Conservation (phyloP, 257 asterid genomes). For the Solanum bulbocastanum region DNA sequence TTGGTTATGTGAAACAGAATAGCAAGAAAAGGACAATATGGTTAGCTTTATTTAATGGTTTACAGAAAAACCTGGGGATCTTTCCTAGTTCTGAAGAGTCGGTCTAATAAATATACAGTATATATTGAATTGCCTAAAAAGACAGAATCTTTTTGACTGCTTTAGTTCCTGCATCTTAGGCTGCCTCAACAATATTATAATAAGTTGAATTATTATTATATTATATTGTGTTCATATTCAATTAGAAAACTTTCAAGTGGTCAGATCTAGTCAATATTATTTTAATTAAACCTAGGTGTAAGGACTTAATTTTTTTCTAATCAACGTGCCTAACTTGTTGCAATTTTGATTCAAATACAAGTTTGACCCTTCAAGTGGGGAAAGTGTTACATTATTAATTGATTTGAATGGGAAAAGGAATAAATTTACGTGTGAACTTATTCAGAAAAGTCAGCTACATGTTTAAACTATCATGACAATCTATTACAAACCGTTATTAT, state of each 20-base stretch:
- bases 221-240: background rate
- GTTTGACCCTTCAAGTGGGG: background rate
- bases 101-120: background rate
- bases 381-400: background rate
- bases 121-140: background rate
- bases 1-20: background rate
- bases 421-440: too few species aligned
- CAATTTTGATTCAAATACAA: background rate
- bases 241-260: background rate
- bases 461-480: too few species aligned
- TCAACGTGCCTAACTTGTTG: background rate
- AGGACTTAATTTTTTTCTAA: background rate
- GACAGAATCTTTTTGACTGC: background rate
- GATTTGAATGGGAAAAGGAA: too few species aligned
- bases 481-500: fast-evolving
- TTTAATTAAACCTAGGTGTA: background rate
- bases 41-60: background rate
- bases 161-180: constrained; percentile 24
- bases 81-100: constrained; percentile 10
- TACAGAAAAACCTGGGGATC: background rate
- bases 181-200: background rate
- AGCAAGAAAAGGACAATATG: background rate
- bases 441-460: too few species aligned
- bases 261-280: background rate
- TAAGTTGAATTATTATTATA: background rate